A percentile compares a stretch with the other conserved stretches of the same genome.
phyloP scores from a whole-genome alignment of 495 filamentous ascomycete genomes.

The Penicillium odoratum region DNA sequence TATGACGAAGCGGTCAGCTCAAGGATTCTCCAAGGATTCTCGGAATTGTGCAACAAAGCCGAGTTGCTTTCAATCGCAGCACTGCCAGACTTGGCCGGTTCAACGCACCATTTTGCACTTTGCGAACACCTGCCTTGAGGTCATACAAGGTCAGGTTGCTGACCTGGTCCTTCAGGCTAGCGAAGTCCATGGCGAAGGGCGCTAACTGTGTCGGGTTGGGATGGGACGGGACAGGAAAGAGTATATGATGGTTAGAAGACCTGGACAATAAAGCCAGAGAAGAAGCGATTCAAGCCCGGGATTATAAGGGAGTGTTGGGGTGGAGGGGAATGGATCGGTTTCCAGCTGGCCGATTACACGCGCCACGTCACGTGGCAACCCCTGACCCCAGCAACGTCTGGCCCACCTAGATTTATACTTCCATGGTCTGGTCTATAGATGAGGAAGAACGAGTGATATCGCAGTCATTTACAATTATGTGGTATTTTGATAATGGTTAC shows the following conservation, averaged over 20 bases:
- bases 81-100: not conserved
- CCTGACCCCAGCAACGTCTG: conserved; percentile 25
- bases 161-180: conserved; percentile 81
- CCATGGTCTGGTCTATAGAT: not conserved
- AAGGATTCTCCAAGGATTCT: conserved; percentile 7
- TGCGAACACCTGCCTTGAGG: conserved; percentile 93
- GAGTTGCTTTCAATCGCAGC: conserved; percentile 16
- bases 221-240: conserved; percentile 14
- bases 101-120: conserved; percentile 92
- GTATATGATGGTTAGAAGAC: conserved; percentile 1
- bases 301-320: conserved; percentile 16
- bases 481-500: too few relatives aligned
- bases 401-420: not conserved
- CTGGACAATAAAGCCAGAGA: conserved; percentile 15
- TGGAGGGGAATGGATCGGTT: conserved; percentile 23
- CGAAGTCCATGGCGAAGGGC: conserved; percentile 72
- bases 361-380: conserved; percentile 42
- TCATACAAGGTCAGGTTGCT: conserved; percentile 95
- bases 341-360: conserved; percentile 41
- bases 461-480: too few relatives aligned
- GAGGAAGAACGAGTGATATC: too few relatives aligned
- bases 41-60: conserved; percentile 5
- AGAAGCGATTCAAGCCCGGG: conserved; percentile 21
- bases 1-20: conserved; percentile 38
- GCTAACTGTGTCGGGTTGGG: conserved; percentile 17